These are phyloP conservation scores for Pisolithus marmoratus DNA, from an alignment of 768 basidiomycete species.

Conservation along the genomic window DNA sequence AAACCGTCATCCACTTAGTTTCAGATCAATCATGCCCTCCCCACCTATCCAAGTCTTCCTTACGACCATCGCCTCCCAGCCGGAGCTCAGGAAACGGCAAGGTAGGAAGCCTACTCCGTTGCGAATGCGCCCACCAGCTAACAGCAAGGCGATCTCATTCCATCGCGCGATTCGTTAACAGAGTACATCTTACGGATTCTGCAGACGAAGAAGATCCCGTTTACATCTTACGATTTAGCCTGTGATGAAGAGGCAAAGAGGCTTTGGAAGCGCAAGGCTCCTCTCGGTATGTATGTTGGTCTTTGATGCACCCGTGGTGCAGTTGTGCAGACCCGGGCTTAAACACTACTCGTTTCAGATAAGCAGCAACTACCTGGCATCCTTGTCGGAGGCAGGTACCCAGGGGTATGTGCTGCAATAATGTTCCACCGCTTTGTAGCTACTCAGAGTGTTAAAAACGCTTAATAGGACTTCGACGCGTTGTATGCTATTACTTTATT, in stretches of 20 bases:
- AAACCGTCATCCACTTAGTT: not conserved
- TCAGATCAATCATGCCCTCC: slow-evolving; percentile 51
- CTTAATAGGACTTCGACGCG: slow-evolving; percentile 62
- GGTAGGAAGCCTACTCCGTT: slow-evolving; percentile 32
- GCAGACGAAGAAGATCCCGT: slow-evolving; percentile 82
- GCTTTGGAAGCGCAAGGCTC: slow-evolving; percentile 79
- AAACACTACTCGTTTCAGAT: slow-evolving; percentile 35
- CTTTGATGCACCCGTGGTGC: not conserved
- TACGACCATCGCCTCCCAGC: slow-evolving; percentile 84
- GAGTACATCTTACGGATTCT: slow-evolving; percentile 79
- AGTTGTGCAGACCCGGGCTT: not conserved
- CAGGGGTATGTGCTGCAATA: slow-evolving; percentile 52
- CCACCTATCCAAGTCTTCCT: slow-evolving; percentile 78
- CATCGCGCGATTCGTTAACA: slow-evolving; percentile 20
- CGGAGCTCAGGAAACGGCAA: slow-evolving; percentile 72
- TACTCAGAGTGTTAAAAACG: not conserved
- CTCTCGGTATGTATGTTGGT: slow-evolving; percentile 40
- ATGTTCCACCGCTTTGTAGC: slow-evolving; percentile 1
- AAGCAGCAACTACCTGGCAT: slow-evolving; percentile 84
- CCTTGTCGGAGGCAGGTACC: slow-evolving; percentile 69
- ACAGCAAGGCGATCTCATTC: not conserved
- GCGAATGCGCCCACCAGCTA: not conserved
- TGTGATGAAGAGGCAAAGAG: slow-evolving; percentile 77
- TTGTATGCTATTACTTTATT: slow-evolving; percentile 47
- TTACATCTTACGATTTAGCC: slow-evolving; percentile 78